Percentiles rank a stretch among this genome's conserved stretches.
phyloP scores from a whole-genome alignment of 2,329 filamentous ascomycete genomes.

The Blastomyces silverae region DNA sequence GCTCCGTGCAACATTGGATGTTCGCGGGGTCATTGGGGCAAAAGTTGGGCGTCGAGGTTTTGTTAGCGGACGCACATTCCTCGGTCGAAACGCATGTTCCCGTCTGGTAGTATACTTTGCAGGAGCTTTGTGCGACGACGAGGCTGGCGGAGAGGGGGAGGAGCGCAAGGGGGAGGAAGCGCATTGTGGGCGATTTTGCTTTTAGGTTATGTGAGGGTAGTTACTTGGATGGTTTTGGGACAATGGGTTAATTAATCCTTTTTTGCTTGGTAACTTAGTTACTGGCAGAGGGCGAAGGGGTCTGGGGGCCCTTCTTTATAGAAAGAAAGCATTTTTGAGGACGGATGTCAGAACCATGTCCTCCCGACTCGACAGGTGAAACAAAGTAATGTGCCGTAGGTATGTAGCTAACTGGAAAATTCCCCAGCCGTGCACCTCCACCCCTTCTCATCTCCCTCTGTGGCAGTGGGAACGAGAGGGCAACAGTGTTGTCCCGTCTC shows the following conservation, averaged over 20 bases:
- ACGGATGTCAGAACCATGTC: background rate
- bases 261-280: background rate
- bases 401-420: background rate
- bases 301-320: background rate
- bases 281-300: background rate
- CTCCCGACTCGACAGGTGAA: background rate
- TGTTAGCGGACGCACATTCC: conserved; percentile 35
- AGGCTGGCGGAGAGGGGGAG: conserved; percentile 13
- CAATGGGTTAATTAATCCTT: background rate
- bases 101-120: conserved; percentile 16
- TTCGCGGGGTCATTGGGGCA: conserved; percentile 26
- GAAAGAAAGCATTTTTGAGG: background rate
- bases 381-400: background rate
- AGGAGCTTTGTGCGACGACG: conserved; percentile 5
- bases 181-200: conserved; percentile 11
- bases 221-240: too few relatives aligned
- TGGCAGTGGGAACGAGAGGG: background rate
- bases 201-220: background rate
- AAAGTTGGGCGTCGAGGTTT: conserved; percentile 34
- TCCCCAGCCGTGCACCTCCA: background rate
- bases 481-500: background rate
- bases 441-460: background rate
- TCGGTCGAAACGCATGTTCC: conserved; percentile 38
- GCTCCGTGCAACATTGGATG: conserved; percentile 24
- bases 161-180: conserved; percentile 8